Percentiles rank a stretch among this genome's conserved stretches.
phyloP scores from a whole-genome alignment of 2,329 filamentous ascomycete genomes.

The Clarireedia hainanense region DNA sequence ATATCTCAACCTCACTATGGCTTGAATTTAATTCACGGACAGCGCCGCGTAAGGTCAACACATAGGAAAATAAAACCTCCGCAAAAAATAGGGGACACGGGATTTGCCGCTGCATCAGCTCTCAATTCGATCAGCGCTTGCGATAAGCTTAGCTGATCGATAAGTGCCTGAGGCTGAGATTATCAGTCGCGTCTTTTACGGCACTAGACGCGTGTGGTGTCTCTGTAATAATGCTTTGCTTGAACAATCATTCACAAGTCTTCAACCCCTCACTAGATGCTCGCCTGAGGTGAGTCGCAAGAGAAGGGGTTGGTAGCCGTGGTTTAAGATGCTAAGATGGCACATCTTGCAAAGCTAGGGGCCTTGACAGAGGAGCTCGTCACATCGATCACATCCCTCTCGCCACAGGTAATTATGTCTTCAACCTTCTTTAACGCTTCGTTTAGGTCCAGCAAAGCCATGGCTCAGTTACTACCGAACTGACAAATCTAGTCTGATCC shows the following conservation, averaged over 20 bases:
- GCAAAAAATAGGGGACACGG: slow-evolving; percentile 1
- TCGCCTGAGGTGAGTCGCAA: background rate
- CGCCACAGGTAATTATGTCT: slow-evolving; percentile 39
- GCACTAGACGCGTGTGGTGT: no score
- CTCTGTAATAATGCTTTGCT: no score
- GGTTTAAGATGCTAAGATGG: slow-evolving; percentile 43
- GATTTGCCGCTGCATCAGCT: no score
- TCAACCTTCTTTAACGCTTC: background rate
- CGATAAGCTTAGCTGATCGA: no score
- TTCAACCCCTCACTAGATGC: no score
- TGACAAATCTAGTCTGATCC: slow-evolving; percentile 23
- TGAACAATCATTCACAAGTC: no score
- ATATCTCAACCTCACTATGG: slow-evolving; percentile 2
- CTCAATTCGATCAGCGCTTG: no score
- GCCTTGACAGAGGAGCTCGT: slow-evolving; percentile 66
- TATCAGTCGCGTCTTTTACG: no score
- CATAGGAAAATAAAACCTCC: slow-evolving; percentile 2
- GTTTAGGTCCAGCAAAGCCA: background rate
- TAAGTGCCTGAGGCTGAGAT: no score
- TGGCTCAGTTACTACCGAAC: background rate
- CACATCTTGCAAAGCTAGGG: slow-evolving; percentile 57
- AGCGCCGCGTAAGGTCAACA: slow-evolving; percentile 8
- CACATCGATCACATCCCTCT: slow-evolving; percentile 49
- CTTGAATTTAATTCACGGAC: slow-evolving; percentile 1
- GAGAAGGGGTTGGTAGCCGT: background rate